Evolutionary conservation across 2,329 filamentous ascomycete species (phyloP), one percentile per base, ranked within the genome.

Genomic region (Bipolaris cookei): DNA sequence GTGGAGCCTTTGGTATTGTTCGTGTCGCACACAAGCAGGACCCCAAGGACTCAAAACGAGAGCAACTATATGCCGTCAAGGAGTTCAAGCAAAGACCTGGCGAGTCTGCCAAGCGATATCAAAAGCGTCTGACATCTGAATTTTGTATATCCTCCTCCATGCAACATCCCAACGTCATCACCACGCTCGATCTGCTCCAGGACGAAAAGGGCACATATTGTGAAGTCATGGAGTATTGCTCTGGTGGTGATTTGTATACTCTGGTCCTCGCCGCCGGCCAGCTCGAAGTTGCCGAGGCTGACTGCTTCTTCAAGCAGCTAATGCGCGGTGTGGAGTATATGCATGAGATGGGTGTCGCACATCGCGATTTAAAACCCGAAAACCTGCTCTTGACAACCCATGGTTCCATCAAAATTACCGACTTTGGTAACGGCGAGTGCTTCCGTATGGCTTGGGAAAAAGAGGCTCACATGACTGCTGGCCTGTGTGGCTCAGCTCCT

Each of bases 401-500:
- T 64, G 95, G 95, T 56, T 91, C 88, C 13, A 86, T 99, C 67
- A 99, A 99, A 74, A 99, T 99, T 64, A 98, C 95, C 25, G 95
- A 99, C 76, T 99, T 99, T 69, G 95, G 95, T 61, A 99, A 99
- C 69, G 95, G 95, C 70, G 95, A 99, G 78, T 99, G 95, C 78
- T 99, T 99, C 84, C 90, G 95, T 54, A 98, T 98, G 94, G 95
- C 95, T 2, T 99, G 95, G 95, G 95, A 99, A 78, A 95, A 92
- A 51, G 93, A 98, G 76, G 90, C 95, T 18, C 95, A 98, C 78
- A 97, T 98, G 93, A 97, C 96, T 3, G 94, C 92, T 38, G 95
- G 95, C 41, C 87, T 99, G 11, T 99, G 95, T 76, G 95, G 95
- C 38, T 97, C 93, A 13, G 95, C 94, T 20, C 95, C 95, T 0